A percentile compares a stretch with the other conserved stretches of the same genome.
Conservation (phyloP, 164 flowering plant species). For the Cinnamomum chago region DNA sequence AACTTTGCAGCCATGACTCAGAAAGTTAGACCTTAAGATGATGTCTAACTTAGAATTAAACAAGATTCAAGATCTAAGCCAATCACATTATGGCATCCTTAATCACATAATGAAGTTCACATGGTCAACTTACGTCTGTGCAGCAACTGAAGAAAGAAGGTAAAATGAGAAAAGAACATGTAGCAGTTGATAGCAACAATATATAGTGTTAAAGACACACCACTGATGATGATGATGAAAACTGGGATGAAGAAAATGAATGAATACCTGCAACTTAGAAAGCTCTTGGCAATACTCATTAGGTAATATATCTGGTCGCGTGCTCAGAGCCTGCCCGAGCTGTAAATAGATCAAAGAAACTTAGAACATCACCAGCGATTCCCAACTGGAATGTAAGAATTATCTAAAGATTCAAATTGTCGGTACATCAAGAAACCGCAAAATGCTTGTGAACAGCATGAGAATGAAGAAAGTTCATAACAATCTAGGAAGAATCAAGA, state of each 20-base stretch:
- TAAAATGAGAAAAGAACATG: background rate
- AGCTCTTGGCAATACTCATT: constrained; percentile 82
- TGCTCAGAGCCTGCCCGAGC: constrained; percentile 99
- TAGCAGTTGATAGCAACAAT: no score
- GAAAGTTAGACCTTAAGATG: background rate
- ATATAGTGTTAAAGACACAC: no score
- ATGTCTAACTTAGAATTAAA: no score
- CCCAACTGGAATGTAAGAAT: background rate
- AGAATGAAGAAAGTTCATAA: background rate
- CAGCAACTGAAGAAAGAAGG: background rate
- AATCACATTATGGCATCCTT: background rate
- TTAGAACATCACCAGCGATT: no score
- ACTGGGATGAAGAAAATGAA: no score
- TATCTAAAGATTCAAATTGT: background rate
- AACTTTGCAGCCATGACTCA: background rate
- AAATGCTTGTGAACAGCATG: background rate
- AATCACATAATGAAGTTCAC: background rate
- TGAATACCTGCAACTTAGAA: constrained; percentile 75
- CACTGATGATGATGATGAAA: no score
- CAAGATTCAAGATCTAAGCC: background rate
- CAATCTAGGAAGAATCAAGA: background rate
- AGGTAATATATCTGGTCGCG: constrained; percentile 89
- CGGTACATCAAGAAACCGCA: background rate
- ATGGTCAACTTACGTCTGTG: background rate
- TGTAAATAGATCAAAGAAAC: constrained; percentile 25